Conservation (phyloP, 2,329 filamentous ascomycete genomes). For the Penicillium sp. region DNA sequence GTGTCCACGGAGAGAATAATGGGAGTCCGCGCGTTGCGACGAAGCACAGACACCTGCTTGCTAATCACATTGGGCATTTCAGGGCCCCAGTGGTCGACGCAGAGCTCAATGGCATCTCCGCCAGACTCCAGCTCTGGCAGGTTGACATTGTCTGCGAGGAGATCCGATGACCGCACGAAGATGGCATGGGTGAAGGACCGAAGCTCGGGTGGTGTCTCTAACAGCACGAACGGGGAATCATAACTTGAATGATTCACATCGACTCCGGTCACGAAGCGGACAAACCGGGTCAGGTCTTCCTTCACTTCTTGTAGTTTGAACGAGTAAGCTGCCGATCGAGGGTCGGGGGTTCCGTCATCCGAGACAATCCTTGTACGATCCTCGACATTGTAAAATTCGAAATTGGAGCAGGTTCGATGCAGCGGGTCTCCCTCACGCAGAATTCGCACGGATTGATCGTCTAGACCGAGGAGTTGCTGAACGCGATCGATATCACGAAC, state of each 20-base stretch:
- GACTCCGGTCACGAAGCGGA: constrained; percentile 63
- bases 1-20: constrained; percentile 64
- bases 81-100: constrained; percentile 63
- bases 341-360: constrained; percentile 49
- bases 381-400: constrained; percentile 56
- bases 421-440: constrained; percentile 53
- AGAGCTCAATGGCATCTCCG: constrained; percentile 66
- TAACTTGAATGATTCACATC: constrained; percentile 59
- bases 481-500: constrained; percentile 50
- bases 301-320: constrained; percentile 61
- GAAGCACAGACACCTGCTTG: constrained; percentile 63
- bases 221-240: constrained; percentile 66
- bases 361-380: constrained; percentile 44
- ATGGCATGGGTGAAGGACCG: constrained; percentile 56
- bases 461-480: constrained; percentile 50
- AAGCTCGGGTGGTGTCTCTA: constrained; percentile 64
- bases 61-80: constrained; percentile 59
- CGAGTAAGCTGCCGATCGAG: constrained; percentile 53
- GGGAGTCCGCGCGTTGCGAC: constrained; percentile 62
- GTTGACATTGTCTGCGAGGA: constrained; percentile 45
- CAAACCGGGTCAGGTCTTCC: constrained; percentile 65
- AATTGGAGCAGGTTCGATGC: constrained; percentile 56
- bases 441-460: constrained; percentile 51
- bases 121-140: constrained; percentile 62
- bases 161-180: constrained; percentile 46